Evolutionary conservation across 345 rosid genomes (phyloP), one percentile per base, ranked within the genome.

Genomic region (Bretschneidera sinensis): DNA sequence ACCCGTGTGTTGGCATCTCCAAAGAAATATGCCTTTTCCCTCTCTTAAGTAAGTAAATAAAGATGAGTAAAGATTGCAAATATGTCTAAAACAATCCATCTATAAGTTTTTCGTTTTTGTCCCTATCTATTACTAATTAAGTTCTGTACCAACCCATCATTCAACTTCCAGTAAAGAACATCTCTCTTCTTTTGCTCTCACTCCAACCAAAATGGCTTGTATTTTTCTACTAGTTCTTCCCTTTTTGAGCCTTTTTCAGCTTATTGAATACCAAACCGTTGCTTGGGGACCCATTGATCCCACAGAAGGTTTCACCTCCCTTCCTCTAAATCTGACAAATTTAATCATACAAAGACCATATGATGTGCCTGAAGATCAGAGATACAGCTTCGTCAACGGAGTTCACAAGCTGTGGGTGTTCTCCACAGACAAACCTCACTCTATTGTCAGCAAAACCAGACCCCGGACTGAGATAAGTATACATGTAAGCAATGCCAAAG

Each of bases 401-500:
- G 50, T 62, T 10, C 79, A 71, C 43, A 63, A 21, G 20, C 21
- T 59, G 3, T 63, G 73, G 75, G 72, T 71, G 11, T 63, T 21
- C 43, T 54, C 70, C 17, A 59, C 64, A 0, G 73, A 75, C 63
- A 70, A 72, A 9, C 74, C 83, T 33, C 75, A 62, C 18, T 35
- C 66, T 20, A 24, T 39, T 13, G 24, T 19, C 23, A 43, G 73
- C 57, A 10, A 28, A 5, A 75, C 80, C 1, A 47, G 28, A 6
- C 80, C 71, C 2, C 59, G 62, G 0, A 66, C 74, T 1, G 69
- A 72, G 64, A 74, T 72, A 14, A 43, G 49, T 43, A 72, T 78
- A 2, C 50, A 52, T 11, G 71, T 69, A 48, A 62, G 64, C n/a
- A n/a, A n/a, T n/a, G n/a, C n/a, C n/a, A n/a, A n/a, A n/a, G n/a